These are phyloP conservation scores for Hericium alpestre DNA, from an alignment of 768 basidiomycete genomes.

Conservation along the genomic window DNA sequence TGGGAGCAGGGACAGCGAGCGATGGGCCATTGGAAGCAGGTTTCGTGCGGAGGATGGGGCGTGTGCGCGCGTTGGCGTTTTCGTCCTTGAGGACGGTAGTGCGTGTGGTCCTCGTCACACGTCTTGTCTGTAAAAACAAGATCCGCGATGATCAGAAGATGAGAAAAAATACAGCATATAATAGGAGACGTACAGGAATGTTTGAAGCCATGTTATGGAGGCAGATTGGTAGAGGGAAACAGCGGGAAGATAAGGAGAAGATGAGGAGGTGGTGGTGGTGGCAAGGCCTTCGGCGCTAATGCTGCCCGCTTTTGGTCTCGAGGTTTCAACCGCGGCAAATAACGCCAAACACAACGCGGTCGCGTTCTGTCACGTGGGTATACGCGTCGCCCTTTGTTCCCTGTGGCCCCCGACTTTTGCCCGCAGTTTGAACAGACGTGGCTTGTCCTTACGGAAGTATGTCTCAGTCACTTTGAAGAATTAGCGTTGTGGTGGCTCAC, in stretches of 20 bases:
- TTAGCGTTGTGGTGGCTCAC: no score
- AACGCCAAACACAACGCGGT: slow-evolving; percentile 26
- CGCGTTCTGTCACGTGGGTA: slow-evolving; percentile 28
- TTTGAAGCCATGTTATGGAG: slow-evolving; percentile 27
- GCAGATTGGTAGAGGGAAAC: not conserved
- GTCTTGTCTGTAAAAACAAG: slow-evolving; percentile 38
- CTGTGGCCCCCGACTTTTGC: no score
- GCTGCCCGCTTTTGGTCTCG: slow-evolving; percentile 11
- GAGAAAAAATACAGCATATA: not conserved
- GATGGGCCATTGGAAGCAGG: slow-evolving; percentile 35
- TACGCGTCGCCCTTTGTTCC: not conserved
- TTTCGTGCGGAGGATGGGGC: slow-evolving; percentile 53
- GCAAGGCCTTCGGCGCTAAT: not conserved
- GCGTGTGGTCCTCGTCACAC: slow-evolving; percentile 48
- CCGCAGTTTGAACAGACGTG: no score
- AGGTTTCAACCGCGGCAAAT: slow-evolving; percentile 27
- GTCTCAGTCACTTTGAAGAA: no score
- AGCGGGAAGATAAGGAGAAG: not conserved
- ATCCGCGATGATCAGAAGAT: not conserved
- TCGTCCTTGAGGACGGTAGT: slow-evolving; percentile 49
- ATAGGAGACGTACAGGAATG: slow-evolving; percentile 29
- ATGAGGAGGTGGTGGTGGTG: slow-evolving; percentile 1
- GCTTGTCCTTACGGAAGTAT: no score
- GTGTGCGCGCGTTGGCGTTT: slow-evolving; percentile 59
- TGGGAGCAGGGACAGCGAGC: slow-evolving; percentile 23